Base-by-base conservation (phyloP, 2,329 filamentous ascomycete genomes). In the Exophiala xenobiotica region DNA sequence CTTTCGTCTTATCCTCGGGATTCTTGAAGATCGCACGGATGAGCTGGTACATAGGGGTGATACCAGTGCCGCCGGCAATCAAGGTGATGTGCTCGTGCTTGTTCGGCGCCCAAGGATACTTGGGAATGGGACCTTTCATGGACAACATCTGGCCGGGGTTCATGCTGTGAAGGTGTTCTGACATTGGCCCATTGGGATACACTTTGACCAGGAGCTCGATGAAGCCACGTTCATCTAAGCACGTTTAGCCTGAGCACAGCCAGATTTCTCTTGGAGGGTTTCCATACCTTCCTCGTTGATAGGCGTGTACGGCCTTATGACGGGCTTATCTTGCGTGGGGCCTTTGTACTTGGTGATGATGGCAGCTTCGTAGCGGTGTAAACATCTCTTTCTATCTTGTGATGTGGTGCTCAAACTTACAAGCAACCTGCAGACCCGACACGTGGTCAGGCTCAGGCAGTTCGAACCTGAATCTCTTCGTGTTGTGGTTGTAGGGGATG, bases 31-130 rank as follows among this genome's bases (percentile, higher is more conserved):
- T 96, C 67, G 85, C 81, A 57, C 89, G 89, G 60, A 83, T 78
- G 39, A 99, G 84, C 78, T 99, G 93, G 79, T 88, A 97, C 92
- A 97, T 96, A 62, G 93, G 93, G 8, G 93, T 93, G 71, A 99
- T 95, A 56, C 93, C 93, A 6, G 93, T 96, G 60, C 93, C 93
- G 64, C 93, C 93, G n/a, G 92, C 90, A 58, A 99, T 71, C 63
- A 76, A 60, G 45, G 66, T 69, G 61, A 77, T 68, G 77, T 97
- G 90, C 55, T 88, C 77, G 77, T 96, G 91, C 82, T 96, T 96
- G 81, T 97, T 97, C 62, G 85, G 67, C 46, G 82, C 68, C 91
- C 91, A 97, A 24, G 82, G 73, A 73, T 96, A 97, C 75, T 99
- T 99, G 65, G 90, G 88, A 31, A 99, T 83, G 2, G 93, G 93